Conservation (phyloP, 164 flowering plant genomes). For the Vitis riparia region DNA sequence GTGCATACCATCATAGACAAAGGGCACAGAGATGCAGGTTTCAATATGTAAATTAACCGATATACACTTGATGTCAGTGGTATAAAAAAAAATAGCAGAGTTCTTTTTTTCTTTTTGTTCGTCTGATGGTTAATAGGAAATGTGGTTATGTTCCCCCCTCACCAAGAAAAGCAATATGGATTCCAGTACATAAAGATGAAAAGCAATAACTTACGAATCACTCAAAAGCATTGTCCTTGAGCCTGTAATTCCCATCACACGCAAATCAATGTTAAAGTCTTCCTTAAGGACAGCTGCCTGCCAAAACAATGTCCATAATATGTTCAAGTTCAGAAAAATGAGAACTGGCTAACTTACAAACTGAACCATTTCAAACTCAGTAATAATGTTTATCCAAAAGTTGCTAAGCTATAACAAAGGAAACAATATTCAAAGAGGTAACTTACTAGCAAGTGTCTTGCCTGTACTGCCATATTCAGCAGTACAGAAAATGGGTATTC, state of each 20-base stretch:
- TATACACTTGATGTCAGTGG: too few relatives aligned
- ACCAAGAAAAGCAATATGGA: neutral
- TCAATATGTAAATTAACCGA: too few relatives aligned
- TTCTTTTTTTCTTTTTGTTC: neutral
- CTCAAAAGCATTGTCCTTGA: slow-evolving; percentile 78
- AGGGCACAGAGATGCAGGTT: too few relatives aligned
- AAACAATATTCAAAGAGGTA: neutral
- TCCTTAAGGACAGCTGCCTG: slow-evolving; percentile 91
- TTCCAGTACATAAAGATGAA: too few relatives aligned
- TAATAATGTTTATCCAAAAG: too few relatives aligned
- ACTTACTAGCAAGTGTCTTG: too few relatives aligned
- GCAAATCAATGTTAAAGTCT: slow-evolving; percentile 88
- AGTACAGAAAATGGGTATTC: too few relatives aligned
- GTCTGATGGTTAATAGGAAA: neutral
- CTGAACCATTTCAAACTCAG: too few relatives aligned
- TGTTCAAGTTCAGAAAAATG: neutral
- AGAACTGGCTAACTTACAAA: too few relatives aligned
- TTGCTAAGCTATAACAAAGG: too few relatives aligned
- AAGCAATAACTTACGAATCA: slow-evolving; percentile 55
- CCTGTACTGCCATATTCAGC: too few relatives aligned
- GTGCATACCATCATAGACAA: too few relatives aligned
- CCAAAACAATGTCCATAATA: slow-evolving; percentile 5
- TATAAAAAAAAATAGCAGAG: neutral
- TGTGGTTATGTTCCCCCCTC: neutral
- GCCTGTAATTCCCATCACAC: slow-evolving; percentile 94